A percentile compares a stretch with the other conserved stretches of the same genome.
Evolutionary conservation across 225 moss, liverwort and hornwort species (phyloP).

Genomic region (Asterella californica): DNA sequence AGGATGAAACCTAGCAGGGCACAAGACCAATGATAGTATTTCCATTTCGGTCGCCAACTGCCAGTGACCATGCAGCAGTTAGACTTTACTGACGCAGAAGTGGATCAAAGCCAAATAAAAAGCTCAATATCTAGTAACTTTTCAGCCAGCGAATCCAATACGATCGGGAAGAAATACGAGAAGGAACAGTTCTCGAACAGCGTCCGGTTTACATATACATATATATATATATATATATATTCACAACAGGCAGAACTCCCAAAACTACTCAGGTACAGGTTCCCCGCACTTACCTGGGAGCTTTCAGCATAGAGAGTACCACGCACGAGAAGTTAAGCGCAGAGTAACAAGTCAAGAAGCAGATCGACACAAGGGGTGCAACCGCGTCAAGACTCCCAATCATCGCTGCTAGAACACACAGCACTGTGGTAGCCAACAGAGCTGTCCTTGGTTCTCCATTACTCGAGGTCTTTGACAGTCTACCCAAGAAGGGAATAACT

Average conservation of each 20-base stretch:
- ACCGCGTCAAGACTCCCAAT: slow-evolving; percentile 95
- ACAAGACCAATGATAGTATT: slow-evolving; percentile 79
- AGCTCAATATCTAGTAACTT: neutral
- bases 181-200: too few relatives aligned
- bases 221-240: neutral
- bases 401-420: slow-evolving; percentile 74
- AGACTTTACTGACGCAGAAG: neutral
- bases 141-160: too few relatives aligned
- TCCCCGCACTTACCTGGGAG: slow-evolving; percentile 59
- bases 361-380: slow-evolving; percentile 96
- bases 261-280: too few relatives aligned
- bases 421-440: slow-evolving; percentile 58
- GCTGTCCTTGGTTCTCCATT: slow-evolving; percentile 81
- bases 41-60: slow-evolving; percentile 99
- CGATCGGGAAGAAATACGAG: too few relatives aligned
- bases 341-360: slow-evolving; percentile 94
- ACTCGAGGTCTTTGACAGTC: slow-evolving; percentile 52
- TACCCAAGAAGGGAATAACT: slow-evolving; percentile 73
- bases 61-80: neutral
- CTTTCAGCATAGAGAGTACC: slow-evolving; percentile 71
- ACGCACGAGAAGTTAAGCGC: slow-evolving; percentile 91
- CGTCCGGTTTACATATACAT: too few relatives aligned
- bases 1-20: slow-evolving; percentile 83
- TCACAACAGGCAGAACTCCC: neutral
- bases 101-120: neutral